These are phyloP conservation scores for Circinella minor DNA, from an alignment of 371 early-diverging fungal genomes.

Conservation along the genomic window DNA sequence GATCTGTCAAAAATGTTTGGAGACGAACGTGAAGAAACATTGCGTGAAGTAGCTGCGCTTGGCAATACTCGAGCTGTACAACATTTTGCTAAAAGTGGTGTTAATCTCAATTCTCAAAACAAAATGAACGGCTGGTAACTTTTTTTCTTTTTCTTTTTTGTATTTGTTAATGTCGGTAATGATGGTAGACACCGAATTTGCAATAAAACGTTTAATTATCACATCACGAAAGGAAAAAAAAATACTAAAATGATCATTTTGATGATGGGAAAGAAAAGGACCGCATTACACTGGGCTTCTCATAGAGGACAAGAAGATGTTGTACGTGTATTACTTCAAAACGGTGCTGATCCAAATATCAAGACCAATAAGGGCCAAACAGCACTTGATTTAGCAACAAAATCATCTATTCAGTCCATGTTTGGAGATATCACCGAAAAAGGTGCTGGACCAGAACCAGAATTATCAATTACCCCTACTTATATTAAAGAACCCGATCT, in stretches of 20 bases:
- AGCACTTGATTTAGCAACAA: conserved; percentile 64
- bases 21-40: conserved; percentile 64
- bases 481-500: conserved; percentile 76
- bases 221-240: neutral
- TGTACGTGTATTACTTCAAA: conserved; percentile 52
- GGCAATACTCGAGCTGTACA: conserved; percentile 75
- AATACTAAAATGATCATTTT: neutral
- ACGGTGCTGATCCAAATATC: conserved; percentile 61
- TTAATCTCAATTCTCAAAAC: conserved; percentile 68
- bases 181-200: neutral
- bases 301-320: conserved; percentile 64
- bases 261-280: conserved; percentile 46
- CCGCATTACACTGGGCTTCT: conserved; percentile 76
- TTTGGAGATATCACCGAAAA: conserved; percentile 27
- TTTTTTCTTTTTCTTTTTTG: neutral
- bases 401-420: conserved; percentile 38
- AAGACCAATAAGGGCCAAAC: conserved; percentile 63
- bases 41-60: conserved; percentile 76
- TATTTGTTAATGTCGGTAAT: neutral
- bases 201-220: neutral
- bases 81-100: conserved; percentile 62
- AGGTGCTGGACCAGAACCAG: conserved; percentile 36
- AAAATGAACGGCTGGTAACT: conserved; percentile 71
- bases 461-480: conserved; percentile 64
- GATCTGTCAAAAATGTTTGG: conserved; percentile 28